Base-by-base conservation (phyloP, 2,329 filamentous ascomycete genomes). In the Pyricularia sp. region DNA sequence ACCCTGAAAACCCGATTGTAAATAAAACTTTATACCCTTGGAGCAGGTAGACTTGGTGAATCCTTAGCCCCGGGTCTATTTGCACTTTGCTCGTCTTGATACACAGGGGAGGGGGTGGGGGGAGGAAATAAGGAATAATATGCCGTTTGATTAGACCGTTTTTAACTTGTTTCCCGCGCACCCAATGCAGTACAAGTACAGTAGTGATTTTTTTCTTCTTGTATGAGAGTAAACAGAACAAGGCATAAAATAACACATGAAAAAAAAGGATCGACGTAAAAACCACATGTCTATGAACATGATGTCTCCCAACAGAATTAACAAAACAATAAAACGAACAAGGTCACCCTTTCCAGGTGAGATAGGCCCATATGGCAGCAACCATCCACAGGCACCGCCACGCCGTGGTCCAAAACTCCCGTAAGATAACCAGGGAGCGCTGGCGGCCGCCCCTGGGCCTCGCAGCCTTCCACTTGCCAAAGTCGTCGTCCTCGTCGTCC, bases 341-440 rank as follows among this genome's bases (percentile, higher is more conserved):
- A 26, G 16, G 68, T 74, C 72, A 90, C 68, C 87, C 87, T 71
- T 80, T 81, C 76, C 82, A 85, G 65, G 87, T 79, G 69, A 93
- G 75, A 76, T 86, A 90, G 33, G 79, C 79, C 79, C 89, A 94
- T 73, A 86, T 86, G 16, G 78, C 68, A 60, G 87, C 73, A 24
- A 84, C 85, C 73, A 89, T 82, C 80, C 83, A 84, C 6, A 79
- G 79, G 3, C 92, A 86, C 62, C 83, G 79, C 76, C 83, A 85
- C 22, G 87, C 70, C 60, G 83, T 87, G 9, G 78, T 81, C 75
- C 80, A 81, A 49, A 91, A 75, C 73, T 93, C 88, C 30, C 79
- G 77, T 35, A 78, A 72, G 6, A 89, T 81, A 65, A 60, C 57
- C 62, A 33, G 60, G 62, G 62, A 64, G 60, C 66, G 35, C 49